Conservation (phyloP, 2,329 filamentous ascomycete genomes). For the Fusarium virguliforme region DNA sequence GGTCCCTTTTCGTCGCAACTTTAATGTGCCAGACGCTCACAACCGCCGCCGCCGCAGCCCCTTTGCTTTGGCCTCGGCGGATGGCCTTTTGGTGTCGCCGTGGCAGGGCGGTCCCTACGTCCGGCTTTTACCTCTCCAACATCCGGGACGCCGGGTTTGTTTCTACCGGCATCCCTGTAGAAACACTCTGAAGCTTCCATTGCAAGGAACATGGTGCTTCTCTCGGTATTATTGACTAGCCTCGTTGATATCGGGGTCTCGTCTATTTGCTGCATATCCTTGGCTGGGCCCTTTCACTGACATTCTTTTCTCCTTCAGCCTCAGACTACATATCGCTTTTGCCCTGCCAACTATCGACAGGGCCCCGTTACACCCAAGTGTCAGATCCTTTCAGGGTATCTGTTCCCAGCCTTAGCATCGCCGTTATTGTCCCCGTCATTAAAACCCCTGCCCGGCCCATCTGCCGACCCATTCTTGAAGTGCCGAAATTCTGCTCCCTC, state of each 20-base stretch:
- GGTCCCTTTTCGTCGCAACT: constrained; percentile 32
- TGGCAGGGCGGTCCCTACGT: constrained; percentile 25
- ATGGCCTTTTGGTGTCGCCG: constrained; percentile 27
- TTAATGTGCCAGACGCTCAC: constrained; percentile 15
- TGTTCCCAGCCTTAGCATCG: constrained; percentile 18
- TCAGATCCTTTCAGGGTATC: constrained; percentile 13
- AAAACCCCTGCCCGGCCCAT: constrained; percentile 19
- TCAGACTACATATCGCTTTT: neutral
- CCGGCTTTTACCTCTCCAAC: constrained; percentile 23
- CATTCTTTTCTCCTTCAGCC: neutral
- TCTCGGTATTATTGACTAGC: constrained; percentile 12
- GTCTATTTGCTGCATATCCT: constrained; percentile 17
- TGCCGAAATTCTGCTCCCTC: constrained; percentile 24
- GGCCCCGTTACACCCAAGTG: constrained; percentile 7
- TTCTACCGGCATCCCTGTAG: constrained; percentile 15
- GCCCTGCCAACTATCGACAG: neutral
- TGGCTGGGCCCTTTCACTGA: neutral
- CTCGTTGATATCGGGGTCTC: constrained; percentile 12
- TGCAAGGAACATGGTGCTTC: constrained; percentile 5
- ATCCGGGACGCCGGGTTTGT: constrained; percentile 22
- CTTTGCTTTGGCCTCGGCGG: constrained; percentile 11
- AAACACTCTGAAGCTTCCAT: constrained; percentile 21
- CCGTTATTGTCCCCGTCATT: constrained; percentile 20
- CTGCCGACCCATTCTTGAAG: constrained; percentile 19
- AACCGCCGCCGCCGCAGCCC: neutral